These are phyloP conservation scores for Pilasporangium apinafurcum DNA, from an alignment of 352 stramenopile genomes.

Conservation along the genomic window DNA sequence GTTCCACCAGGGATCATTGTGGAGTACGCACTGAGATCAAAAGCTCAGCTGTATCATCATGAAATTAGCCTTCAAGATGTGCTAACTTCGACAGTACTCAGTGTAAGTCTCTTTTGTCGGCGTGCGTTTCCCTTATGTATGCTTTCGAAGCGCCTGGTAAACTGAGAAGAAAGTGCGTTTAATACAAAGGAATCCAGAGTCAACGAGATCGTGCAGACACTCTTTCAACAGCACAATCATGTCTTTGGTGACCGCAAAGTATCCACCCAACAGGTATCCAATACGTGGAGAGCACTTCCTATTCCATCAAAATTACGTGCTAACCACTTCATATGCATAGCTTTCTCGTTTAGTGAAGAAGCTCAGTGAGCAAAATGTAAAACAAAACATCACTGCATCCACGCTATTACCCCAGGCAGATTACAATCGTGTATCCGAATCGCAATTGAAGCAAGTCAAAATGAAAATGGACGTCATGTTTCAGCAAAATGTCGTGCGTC, in stretches of 20 bases:
- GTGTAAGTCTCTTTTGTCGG: no score
- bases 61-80: slow-evolving; percentile 39
- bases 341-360: slow-evolving; percentile 41
- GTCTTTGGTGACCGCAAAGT: slow-evolving; percentile 38
- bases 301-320: no score
- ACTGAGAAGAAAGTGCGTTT: neutral
- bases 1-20: slow-evolving; percentile 46
- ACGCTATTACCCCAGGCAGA: slow-evolving; percentile 45
- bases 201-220: slow-evolving; percentile 24
- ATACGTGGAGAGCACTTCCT: no score
- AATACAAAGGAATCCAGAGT: slow-evolving; percentile 19
- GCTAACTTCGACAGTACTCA: slow-evolving; percentile 7
- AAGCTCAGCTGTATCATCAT: slow-evolving; percentile 45
- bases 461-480: slow-evolving; percentile 70
- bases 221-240: slow-evolving; percentile 27
- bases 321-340: slow-evolving; percentile 16
- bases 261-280: slow-evolving; percentile 29
- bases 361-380: slow-evolving; percentile 15
- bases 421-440: slow-evolving; percentile 75
- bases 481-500: slow-evolving; percentile 46
- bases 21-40: slow-evolving; percentile 30
- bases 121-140: no score
- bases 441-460: slow-evolving; percentile 63
- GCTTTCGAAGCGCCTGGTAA: no score
- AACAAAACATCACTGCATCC: neutral